These are phyloP conservation scores for Leucosporidium yakuticum DNA, from an alignment of 768 basidiomycete species.

Conservation along the genomic window DNA sequence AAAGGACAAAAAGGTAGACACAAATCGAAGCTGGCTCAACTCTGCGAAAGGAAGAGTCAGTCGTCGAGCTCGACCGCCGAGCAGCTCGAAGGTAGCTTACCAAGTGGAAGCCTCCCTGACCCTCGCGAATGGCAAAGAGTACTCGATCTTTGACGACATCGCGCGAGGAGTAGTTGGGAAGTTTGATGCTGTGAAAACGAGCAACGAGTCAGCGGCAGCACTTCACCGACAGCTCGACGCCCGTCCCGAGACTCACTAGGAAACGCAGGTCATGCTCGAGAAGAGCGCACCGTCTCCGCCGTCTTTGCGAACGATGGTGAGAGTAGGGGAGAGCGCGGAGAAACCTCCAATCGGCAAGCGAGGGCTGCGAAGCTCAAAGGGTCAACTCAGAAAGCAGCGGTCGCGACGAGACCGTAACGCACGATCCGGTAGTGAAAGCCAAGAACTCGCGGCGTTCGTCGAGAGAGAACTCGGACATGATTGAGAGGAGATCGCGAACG, in stretches of 20 bases:
- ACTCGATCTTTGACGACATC: conserved; percentile 77
- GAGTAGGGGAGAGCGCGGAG: conserved; percentile 83
- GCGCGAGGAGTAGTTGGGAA: conserved; percentile 90
- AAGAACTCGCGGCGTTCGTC: conserved; percentile 75
- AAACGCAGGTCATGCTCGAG: conserved; percentile 98
- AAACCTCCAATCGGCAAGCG: conserved; percentile 57
- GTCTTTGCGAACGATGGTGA: conserved; percentile 95
- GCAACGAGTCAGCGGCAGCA: no score
- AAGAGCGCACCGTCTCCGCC: conserved; percentile 69
- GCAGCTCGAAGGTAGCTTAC: background rate
- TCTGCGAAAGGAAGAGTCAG: no score
- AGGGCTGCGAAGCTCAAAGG: conserved; percentile 2
- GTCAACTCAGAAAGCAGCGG: conserved; percentile 1
- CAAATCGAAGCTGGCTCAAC: background rate
- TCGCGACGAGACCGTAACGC: conserved; percentile 21
- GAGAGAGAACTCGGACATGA: conserved; percentile 74
- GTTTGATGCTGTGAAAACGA: conserved; percentile 55
- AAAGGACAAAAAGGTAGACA: no score
- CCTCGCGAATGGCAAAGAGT: conserved; percentile 78
- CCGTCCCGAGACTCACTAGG: conserved; percentile 54
- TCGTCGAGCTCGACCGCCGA: background rate
- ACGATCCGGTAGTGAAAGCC: conserved; percentile 83
- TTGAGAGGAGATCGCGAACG: conserved; percentile 76
- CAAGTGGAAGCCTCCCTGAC: conserved; percentile 86
- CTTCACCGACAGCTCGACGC: no score